Evolutionary conservation across 208 protist genomes (phyloP).

Genomic region (Crithidia bombi): DNA sequence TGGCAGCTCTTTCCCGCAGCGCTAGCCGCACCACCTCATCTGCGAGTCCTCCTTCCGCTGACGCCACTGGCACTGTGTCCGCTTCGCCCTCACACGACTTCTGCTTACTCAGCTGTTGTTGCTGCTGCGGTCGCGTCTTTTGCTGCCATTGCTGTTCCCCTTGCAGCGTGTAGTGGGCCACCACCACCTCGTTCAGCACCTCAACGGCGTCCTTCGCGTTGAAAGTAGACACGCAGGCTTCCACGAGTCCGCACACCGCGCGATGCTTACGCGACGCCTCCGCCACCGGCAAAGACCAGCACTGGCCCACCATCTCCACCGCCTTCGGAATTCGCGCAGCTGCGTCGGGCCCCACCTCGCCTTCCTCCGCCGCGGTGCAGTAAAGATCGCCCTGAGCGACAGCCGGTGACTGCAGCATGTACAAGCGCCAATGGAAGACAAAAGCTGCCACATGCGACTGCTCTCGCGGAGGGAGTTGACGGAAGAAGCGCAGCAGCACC

Average conservation of each 20-base stretch:
- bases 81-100: not conserved
- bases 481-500: slow-evolving; percentile 43
- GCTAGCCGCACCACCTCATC: not conserved
- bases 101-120: not conserved
- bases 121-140: slow-evolving; percentile 17
- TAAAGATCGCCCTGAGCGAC: not conserved
- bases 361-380: not conserved
- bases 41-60: not conserved
- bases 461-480: slow-evolving; percentile 35
- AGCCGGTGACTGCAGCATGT: not conserved
- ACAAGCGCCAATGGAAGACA: slow-evolving; percentile 27
- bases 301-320: slow-evolving; percentile 21
- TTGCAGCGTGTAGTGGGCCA: slow-evolving; percentile 12
- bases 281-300: slow-evolving; percentile 18
- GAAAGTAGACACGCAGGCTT: slow-evolving; percentile 18
- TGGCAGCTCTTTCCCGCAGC: not conserved
- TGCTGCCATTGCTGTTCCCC: not conserved
- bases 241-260: slow-evolving; percentile 41
- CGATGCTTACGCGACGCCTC: slow-evolving; percentile 29
- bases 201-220: slow-evolving; percentile 47
- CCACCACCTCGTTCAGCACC: slow-evolving; percentile 56
- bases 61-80: not conserved
- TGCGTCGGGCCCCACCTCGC: not conserved
- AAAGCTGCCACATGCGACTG: slow-evolving; percentile 40
- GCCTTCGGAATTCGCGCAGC: not conserved